Percentiles rank a stretch among this genome's conserved stretches.
Evolutionary conservation across 805 yeast genomes (phyloP).

Genomic region (Candida caryicola): DNA sequence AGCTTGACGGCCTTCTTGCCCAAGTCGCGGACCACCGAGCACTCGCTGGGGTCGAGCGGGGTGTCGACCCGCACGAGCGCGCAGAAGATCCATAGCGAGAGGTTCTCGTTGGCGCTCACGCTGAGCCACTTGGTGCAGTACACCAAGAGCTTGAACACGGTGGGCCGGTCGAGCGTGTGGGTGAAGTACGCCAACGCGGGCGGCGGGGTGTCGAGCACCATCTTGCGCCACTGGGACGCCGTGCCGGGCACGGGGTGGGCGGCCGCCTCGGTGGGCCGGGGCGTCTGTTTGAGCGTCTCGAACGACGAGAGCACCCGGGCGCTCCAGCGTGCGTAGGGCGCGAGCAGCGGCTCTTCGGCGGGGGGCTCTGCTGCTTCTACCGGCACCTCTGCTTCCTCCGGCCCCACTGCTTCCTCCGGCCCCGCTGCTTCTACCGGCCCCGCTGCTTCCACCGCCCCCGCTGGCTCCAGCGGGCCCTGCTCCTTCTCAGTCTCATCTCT

Average conservation of each 20-base stretch:
- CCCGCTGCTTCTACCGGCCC: conserved; percentile 4
- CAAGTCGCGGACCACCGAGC: conserved; percentile 33
- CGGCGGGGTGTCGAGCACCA: conserved; percentile 26
- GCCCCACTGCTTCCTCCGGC: background rate
- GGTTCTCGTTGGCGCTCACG: conserved; percentile 20
- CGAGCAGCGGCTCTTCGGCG: background rate
- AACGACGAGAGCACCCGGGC: background rate
- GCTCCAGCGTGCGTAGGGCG: background rate
- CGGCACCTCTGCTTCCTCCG: background rate
- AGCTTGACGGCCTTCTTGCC: conserved; percentile 38
- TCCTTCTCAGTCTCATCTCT: conserved; percentile 1
- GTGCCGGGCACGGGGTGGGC: conserved; percentile 18
- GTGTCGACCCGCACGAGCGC: conserved; percentile 35
- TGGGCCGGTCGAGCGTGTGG: conserved; percentile 26
- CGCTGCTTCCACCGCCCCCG: background rate
- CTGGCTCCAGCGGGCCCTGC: background rate
- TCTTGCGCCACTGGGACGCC: conserved; percentile 31
- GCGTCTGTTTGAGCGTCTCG: background rate
- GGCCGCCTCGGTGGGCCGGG: background rate
- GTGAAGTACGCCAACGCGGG: conserved; percentile 24
- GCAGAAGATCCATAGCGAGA: conserved; percentile 37
- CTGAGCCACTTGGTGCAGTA: conserved; percentile 40
- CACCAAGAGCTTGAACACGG: conserved; percentile 32
- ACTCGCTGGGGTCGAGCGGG: conserved; percentile 31
- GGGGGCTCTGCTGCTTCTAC: conserved; percentile 5